Evolutionary conservation across 169 alveolate species (phyloP).

Genomic region (Sarcocystis neurona): DNA sequence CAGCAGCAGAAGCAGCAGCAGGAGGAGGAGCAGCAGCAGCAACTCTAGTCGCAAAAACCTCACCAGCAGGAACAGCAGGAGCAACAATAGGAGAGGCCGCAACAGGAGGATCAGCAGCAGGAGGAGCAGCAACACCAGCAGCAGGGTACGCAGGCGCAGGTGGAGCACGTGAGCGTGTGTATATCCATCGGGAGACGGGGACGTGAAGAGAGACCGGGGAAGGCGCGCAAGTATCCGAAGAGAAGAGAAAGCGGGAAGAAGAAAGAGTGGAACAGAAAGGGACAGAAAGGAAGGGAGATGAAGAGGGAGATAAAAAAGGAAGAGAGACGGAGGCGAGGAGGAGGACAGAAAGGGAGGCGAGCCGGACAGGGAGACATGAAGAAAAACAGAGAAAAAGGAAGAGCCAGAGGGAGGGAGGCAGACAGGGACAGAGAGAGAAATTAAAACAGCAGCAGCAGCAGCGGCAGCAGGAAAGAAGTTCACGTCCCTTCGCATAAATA

Average conservation of each 20-base stretch:
- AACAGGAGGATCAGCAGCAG: neutral
- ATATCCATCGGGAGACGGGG: too few relatives aligned
- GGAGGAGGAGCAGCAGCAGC: too few relatives aligned
- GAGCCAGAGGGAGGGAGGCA: neutral
- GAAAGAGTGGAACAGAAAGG: neutral
- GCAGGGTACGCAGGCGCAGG: too few relatives aligned
- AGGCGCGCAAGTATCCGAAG: too few relatives aligned
- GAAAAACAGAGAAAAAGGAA: neutral
- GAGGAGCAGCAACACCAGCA: neutral
- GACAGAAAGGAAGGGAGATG: neutral
- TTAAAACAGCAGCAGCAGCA: neutral
- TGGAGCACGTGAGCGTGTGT: too few relatives aligned
- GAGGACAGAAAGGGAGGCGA: neutral
- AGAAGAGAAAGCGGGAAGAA: neutral
- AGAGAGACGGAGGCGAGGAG: neutral
- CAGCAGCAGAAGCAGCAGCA: neutral
- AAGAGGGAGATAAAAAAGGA: neutral
- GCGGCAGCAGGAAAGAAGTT: neutral
- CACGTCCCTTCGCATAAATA: constrained; percentile 15
- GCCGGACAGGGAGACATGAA: neutral
- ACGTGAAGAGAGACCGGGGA: too few relatives aligned
- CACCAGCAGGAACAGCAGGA: too few relatives aligned
- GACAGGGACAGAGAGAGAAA: neutral
- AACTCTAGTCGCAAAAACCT: too few relatives aligned
- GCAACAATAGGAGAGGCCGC: too few relatives aligned